Evolutionary conservation across 2,329 filamentous ascomycete genomes (phyloP), one percentile per base, ranked within the genome.

Genomic region (Diplodia corticola): DNA sequence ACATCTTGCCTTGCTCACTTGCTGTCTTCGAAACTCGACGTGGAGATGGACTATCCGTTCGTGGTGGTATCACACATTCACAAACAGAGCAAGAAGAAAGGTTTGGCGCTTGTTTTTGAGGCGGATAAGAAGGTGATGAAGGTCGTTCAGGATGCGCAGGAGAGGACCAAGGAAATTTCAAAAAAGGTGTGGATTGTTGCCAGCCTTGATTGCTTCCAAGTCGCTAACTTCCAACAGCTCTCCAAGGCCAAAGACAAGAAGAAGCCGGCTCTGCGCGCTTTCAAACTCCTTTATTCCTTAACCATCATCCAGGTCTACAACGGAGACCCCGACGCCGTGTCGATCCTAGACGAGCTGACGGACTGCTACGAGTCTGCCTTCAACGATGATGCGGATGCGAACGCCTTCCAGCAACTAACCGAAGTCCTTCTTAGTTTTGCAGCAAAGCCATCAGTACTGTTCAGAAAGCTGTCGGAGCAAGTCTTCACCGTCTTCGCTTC

Each of bases 381-480:
- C 33, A 50, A 59, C 26, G 86, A 71, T 78, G 81, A 65, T 1
- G 68, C 75, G 68, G 53, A 74, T 70, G 60, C 67, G 5, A 71
- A 76, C 63, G 70, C 72, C 4, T 90, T 92, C 0, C 88, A 91
- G 72, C 84, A 92, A 28, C 79, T 97, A 9, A 88, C 97, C 2
- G 95, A 98, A 73, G 91, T 98, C 61, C 79, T 99, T 7, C 82
- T 98, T n/a, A 91, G 92, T 63, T 92, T 98, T 80, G 86, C 96
- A 2, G 91, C 93, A 0, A 92, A 92, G 68, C 91, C 90, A 3
- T 97, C 93, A 1, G 87, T 89, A 10, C 82, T 98, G 61, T 91
- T 96, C 81, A 88, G 92, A 33, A 92, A 93, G 71, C 89, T 96
- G 63, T 92, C 92, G 5, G 89, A 94, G 74, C 91, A 95, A 73